phyloP scores from a whole-genome alignment of 345 rosid genomes.

The Eutrema yunnanense region DNA sequence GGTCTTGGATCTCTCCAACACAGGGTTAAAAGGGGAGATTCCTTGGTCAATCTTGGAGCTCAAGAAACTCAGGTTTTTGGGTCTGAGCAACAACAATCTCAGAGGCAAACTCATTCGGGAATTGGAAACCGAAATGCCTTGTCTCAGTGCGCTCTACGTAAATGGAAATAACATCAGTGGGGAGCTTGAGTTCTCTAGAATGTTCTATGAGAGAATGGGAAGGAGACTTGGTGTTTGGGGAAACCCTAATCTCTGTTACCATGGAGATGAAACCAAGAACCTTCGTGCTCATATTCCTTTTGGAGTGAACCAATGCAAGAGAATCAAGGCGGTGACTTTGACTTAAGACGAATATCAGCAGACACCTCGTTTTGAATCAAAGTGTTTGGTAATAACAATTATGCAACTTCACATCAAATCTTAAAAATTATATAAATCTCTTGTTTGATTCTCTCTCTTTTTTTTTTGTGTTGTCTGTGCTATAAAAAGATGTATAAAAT shows the following conservation, averaged over 20 bases:
- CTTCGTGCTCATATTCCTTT: slow-evolving; percentile 37
- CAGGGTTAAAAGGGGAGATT: slow-evolving; percentile 54
- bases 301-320: slow-evolving; percentile 67
- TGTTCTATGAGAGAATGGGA: slow-evolving; percentile 61
- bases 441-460: too few species aligned
- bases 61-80: slow-evolving; percentile 68
- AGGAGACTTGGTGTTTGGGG: slow-evolving; percentile 87
- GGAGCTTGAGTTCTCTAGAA: slow-evolving; percentile 48
- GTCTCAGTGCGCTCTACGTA: slow-evolving; percentile 55
- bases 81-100: slow-evolving; percentile 67
- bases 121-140: slow-evolving; percentile 55
- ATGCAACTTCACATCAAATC: too few species aligned
- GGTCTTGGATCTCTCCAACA: slow-evolving; percentile 58
- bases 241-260: slow-evolving; percentile 74
- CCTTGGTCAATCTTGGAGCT: slow-evolving; percentile 53
- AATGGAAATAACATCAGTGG: slow-evolving; percentile 85
- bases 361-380: background rate
- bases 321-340: slow-evolving; percentile 28
- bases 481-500: too few species aligned
- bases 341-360: slow-evolving; percentile 29
- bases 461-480: too few species aligned
- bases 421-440: too few species aligned
- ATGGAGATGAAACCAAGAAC: slow-evolving; percentile 30
- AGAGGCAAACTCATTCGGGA: slow-evolving; percentile 47
- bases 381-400: background rate